Percentiles rank a stretch among this genome's conserved stretches.
Evolutionary conservation across 805 yeast genomes (phyloP).

Genomic region (Isabelozyma heimii): DNA sequence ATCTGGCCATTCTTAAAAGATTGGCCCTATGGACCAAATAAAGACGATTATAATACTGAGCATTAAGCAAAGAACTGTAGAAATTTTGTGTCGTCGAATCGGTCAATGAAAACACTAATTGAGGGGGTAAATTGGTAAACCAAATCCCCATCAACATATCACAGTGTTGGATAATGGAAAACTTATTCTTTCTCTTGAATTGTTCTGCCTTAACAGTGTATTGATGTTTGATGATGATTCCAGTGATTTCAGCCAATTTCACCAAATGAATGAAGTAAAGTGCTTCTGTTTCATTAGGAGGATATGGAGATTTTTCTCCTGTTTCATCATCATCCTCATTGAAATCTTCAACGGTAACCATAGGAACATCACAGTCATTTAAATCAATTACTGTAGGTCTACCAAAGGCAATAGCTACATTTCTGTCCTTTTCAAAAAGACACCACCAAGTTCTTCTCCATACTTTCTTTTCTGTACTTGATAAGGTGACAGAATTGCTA

Average conservation of each 20-base stretch:
- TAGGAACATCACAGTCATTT: conserved; percentile 75
- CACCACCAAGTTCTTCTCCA: conserved; percentile 80
- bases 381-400: conserved; percentile 67
- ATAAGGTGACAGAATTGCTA: conserved; percentile 35
- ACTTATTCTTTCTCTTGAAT: conserved; percentile 41
- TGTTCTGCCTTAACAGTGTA: conserved; percentile 66
- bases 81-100: conserved; percentile 54
- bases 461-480: conserved; percentile 41
- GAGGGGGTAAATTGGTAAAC: conserved; percentile 65
- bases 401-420: conserved; percentile 70
- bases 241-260: conserved; percentile 68
- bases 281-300: conserved; percentile 47
- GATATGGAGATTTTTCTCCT: conserved; percentile 35
- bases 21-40: conserved; percentile 71
- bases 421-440: conserved; percentile 66
- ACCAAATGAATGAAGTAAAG: conserved; percentile 60
- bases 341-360: conserved; percentile 66
- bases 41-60: conserved; percentile 71
- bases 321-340: conserved; percentile 41
- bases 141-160: conserved; percentile 77
- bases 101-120: conserved; percentile 58
- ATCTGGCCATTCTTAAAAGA: conserved; percentile 48
- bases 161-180: conserved; percentile 57
- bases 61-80: conserved; percentile 56
- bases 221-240: conserved; percentile 66